A percentile compares a stretch with the other conserved stretches of the same genome.
Conservation (phyloP, 176 grass and related monocot genomes). For the Eragrostis curvula region DNA sequence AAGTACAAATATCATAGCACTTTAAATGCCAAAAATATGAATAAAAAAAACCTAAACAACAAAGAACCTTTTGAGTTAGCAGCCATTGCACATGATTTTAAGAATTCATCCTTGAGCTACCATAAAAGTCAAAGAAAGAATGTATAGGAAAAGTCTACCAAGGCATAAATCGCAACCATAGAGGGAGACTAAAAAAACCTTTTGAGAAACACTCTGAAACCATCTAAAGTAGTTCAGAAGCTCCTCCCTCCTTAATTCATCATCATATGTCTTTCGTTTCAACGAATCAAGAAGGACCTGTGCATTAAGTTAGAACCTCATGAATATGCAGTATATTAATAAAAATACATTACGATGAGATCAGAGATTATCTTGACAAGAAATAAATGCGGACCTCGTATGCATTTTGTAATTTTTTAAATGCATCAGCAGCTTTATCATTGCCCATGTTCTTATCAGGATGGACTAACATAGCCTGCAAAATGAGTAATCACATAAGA, state of each 20-base stretch:
- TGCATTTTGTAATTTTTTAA: conserved; percentile 99
- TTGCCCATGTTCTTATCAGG: conserved; percentile 99
- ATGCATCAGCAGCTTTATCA: conserved; percentile 98
- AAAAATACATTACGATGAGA: background rate
- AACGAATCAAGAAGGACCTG: conserved; percentile 99
- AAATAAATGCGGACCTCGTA: conserved; percentile 72
- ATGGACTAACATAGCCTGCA: conserved; percentile 99
- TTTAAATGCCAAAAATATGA: too few species aligned
- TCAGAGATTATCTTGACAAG: conserved; percentile 21
- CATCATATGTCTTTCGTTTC: conserved; percentile 96
- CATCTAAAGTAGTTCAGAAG: conserved; percentile 84
- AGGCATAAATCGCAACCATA: conserved; percentile 21
- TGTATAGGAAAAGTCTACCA: conserved; percentile 10
- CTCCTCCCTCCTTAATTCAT: conserved; percentile 93
- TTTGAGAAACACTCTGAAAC: conserved; percentile 83
- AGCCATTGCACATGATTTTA: conserved; percentile 12
- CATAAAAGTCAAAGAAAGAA: conserved; percentile 27
- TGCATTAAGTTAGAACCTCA: conserved; percentile 37
- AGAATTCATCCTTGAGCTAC: conserved; percentile 18
- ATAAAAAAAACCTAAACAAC: background rate
- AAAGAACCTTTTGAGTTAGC: too few species aligned
- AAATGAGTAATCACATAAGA: conserved; percentile 55
- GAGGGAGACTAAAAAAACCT: conserved; percentile 59
- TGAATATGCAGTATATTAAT: conserved; percentile 38
- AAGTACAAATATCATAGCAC: too few species aligned